Conservation (phyloP, 345 rosid species). For the Luvunga scandens region DNA sequence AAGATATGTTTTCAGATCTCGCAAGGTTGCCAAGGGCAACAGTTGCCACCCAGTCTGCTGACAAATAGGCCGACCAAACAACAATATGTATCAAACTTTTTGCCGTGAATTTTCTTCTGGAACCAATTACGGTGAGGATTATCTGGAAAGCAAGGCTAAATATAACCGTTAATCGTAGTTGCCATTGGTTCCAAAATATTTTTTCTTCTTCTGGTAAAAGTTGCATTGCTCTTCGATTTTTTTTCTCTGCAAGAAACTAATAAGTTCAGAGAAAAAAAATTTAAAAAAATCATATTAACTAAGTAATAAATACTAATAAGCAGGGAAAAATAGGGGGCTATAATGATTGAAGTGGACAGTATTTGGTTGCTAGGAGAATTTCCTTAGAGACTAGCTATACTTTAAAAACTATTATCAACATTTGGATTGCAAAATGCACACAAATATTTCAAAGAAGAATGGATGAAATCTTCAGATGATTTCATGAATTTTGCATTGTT, state of each 20-base stretch:
- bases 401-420: too few relatives aligned
- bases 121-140: constrained; percentile 6
- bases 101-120: constrained; percentile 1
- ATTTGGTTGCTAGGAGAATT: too few relatives aligned
- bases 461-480: too few relatives aligned
- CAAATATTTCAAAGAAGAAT: too few relatives aligned
- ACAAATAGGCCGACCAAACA: constrained; percentile 22
- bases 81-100: background rate
- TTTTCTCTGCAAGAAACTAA: background rate
- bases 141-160: constrained; percentile 21
- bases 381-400: too few relatives aligned
- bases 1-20: background rate
- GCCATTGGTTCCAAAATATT: constrained; percentile 17
- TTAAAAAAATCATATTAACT: too few relatives aligned
- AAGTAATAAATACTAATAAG: too few relatives aligned
- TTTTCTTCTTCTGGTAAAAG: background rate
- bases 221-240: background rate
- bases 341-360: too few relatives aligned
- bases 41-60: constrained; percentile 19
- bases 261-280: too few relatives aligned
- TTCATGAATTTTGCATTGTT: too few relatives aligned
- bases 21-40: constrained; percentile 11
- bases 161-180: background rate
- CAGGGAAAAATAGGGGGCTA: too few relatives aligned
- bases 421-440: too few relatives aligned